phyloP scores from a whole-genome alignment of 2,329 filamentous ascomycete genomes.

The Neonectria faginata region DNA sequence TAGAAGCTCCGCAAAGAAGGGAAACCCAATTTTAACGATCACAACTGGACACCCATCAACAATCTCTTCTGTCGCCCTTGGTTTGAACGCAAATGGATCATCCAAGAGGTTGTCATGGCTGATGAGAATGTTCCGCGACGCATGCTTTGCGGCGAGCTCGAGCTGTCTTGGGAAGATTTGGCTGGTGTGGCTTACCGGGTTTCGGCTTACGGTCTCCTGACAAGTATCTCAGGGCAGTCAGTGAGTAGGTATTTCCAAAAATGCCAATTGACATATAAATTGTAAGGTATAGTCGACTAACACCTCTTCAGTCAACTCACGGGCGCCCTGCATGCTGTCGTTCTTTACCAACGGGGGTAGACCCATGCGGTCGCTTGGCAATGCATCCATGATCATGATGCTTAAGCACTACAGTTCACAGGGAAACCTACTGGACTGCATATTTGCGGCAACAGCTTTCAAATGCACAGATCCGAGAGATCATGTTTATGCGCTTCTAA shows the following conservation, averaged over 20 bases:
- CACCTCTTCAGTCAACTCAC: not conserved
- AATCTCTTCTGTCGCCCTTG: conserved; percentile 10
- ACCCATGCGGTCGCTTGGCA: not conserved
- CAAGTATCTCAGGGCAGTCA: not conserved
- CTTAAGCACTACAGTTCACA: not conserved
- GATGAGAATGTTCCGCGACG: not conserved
- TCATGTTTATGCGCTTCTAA: conserved; percentile 16
- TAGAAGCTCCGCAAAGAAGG: conserved; percentile 4
- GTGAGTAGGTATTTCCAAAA: not conserved
- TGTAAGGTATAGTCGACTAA: not conserved
- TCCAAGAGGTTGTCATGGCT: conserved; percentile 15
- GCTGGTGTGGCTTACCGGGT: conserved; percentile 7
- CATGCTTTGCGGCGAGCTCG: conserved; percentile 13
- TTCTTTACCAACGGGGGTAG: not conserved
- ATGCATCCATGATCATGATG: conserved; percentile 7
- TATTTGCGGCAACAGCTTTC: conserved; percentile 5
- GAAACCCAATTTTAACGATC: conserved; percentile 11
- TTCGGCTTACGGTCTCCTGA: not conserved
- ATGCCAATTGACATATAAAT: not conserved
- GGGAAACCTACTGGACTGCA: conserved; percentile 6
- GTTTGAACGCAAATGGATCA: conserved; percentile 20
- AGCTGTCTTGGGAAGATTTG: conserved; percentile 10
- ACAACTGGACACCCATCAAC: conserved; percentile 9
- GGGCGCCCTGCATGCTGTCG: not conserved
- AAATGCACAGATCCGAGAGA: conserved; percentile 10